Evolutionary conservation across 805 yeast genomes (phyloP).

Genomic region (Wickerhamiella vanderwaltii): DNA sequence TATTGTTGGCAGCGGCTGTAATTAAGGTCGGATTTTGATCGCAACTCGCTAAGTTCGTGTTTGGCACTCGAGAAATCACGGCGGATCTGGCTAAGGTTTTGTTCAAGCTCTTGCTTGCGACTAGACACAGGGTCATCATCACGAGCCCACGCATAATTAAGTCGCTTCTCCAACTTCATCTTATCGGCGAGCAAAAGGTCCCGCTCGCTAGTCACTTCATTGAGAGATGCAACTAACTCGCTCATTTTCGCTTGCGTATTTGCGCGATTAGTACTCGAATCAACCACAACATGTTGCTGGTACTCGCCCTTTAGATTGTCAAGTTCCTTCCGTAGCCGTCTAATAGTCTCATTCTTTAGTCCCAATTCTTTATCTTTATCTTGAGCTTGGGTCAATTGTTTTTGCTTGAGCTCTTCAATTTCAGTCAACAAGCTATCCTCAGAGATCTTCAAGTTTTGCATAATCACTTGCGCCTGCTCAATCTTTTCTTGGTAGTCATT

Average conservation of each 20-base stretch:
- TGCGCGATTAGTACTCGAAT: neutral
- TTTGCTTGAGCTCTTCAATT: conserved; percentile 11
- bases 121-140: conserved; percentile 26
- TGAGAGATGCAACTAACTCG: conserved; percentile 46
- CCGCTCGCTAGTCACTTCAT: conserved; percentile 50
- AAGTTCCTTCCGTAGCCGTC: conserved; percentile 9
- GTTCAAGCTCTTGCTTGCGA: conserved; percentile 21
- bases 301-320: conserved; percentile 3
- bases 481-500: conserved; percentile 62
- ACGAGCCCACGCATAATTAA: conserved; percentile 34
- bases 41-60: conserved; percentile 20
- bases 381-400: conserved; percentile 10
- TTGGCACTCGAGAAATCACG: conserved; percentile 19
- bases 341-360: conserved; percentile 9
- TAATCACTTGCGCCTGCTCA: conserved; percentile 67
- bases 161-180: conserved; percentile 35
- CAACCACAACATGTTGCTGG: conserved; percentile 1
- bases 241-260: conserved; percentile 34
- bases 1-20: conserved; percentile 23
- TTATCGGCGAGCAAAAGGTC: conserved; percentile 44
- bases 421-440: conserved; percentile 45
- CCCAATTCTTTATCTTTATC: conserved; percentile 8
- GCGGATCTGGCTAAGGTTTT: conserved; percentile 27
- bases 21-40: conserved; percentile 21
- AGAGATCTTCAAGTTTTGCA: conserved; percentile 48